Evolutionary conservation across 192 early-diverging fungal genomes (phyloP), one percentile per base, ranked within the genome.

Genomic region (Coemansia sp.): DNA sequence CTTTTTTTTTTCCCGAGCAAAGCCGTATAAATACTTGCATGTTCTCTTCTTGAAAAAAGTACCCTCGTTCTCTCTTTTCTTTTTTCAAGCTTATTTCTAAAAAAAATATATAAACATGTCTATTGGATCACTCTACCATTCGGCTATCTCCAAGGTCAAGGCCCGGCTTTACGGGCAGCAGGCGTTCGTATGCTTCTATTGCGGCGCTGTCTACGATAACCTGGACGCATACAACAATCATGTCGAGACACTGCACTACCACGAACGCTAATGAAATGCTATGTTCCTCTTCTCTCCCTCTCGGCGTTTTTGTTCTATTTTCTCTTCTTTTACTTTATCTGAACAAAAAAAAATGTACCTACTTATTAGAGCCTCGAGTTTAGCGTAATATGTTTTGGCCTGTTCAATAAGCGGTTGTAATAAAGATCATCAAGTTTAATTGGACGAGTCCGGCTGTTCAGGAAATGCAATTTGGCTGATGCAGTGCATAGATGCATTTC

Each of bases 151-250:
- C 18, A 71, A 65, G 62, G 28, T 60, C 66, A 51, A 31, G 49
- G 44, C 58, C 30, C 56, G 72, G 50, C 11, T 76, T 48, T 14
- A 38, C 18, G 62, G 30, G 6, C 63, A 77, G 60, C 63, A 77
- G 50, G 59, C 67, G 10, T 77, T 60, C 20, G 74, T 77, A 11
- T 77, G 74, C 60, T 77, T 77, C 60, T 77, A 77, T 53, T 77
- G 74, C 51, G 64, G 60, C 0, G 74, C 74, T 11, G 58, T 66
- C 34, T 77, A 77, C 57, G 48, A 77, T 18, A 53, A 77, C 44
- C 50, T 63, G 41, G 74, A 70, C 7, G 58, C 46, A 11, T 77
- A 77, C 56, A 66, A 77, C 47, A 40, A 37, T 31, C 74, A 77
- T 30, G 74, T 77, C 30, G 74, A 76, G 56, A 64, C 66, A 14